Evolutionary conservation across 2,329 filamentous ascomycete genomes (phyloP).

Genomic region (Endothia cerciana): DNA sequence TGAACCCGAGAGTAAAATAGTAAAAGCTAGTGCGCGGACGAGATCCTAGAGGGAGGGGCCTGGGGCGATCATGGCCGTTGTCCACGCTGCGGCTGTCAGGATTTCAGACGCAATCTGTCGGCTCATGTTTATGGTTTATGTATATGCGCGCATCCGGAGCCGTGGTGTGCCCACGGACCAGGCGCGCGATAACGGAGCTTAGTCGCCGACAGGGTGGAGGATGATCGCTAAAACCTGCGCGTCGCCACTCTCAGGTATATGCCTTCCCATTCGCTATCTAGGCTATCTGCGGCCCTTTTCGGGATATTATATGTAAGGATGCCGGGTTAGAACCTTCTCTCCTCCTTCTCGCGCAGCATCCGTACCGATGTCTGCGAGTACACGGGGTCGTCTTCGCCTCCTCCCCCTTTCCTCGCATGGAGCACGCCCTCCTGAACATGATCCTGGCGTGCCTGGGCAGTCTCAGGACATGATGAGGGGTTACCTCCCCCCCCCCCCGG

Average conservation of each 20-base stretch:
- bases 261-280: conserved; percentile 1
- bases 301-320: background rate
- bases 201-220: background rate
- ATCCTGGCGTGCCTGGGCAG: no score
- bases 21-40: background rate
- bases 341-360: background rate
- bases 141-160: background rate
- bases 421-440: background rate
- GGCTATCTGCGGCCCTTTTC: background rate
- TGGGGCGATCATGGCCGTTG: background rate
- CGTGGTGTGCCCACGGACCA: background rate
- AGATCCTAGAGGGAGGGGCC: background rate
- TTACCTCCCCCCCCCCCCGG: no score
- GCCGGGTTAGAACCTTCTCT: background rate
- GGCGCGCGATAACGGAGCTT: conserved; percentile 25
- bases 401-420: background rate
- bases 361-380: background rate
- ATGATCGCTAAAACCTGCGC: background rate
- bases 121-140: background rate
- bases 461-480: background rate
- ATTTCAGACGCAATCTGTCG: background rate
- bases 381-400: background rate
- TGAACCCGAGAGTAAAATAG: background rate
- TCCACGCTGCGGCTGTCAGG: background rate
- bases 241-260: background rate